Evolutionary conservation across 768 basidiomycete species (phyloP), one percentile per base, ranked within the genome.

Genomic region (Scleroderma bovista): DNA sequence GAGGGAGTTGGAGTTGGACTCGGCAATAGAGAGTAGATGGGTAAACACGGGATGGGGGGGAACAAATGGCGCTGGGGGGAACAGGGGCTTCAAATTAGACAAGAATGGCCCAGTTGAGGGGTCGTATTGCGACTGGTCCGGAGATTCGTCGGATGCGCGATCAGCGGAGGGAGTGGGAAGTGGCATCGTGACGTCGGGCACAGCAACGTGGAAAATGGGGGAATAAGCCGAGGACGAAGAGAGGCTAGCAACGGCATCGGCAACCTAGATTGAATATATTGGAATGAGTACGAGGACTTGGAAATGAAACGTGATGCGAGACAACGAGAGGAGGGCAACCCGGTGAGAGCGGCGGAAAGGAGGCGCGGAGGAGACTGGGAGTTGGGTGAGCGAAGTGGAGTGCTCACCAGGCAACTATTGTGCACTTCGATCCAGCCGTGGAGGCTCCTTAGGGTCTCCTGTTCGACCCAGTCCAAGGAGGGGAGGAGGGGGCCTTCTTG

Each of bases 361-460:
- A 17, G 31, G 29, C 15, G 44, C 41, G 20, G 24, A 26, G 11
- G 22, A 16, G 13, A 22, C 13, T 43, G 11, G 20, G 7, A 23
- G 22, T 23, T 9, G 10, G n/a, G 2, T n/a, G 19, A 13, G 11
- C n/a, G 19, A 29, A 22, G 8, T 4, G 24, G 22, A 6, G 29
- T 12, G 78, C 88, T 76, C 68, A 90, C 88, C 67, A 87, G 60
- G 59, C 81, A 84, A 46, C 74, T 71, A 47, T 74, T 75, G 59
- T 83, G 74, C 17, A 89, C 76, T 57, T 89, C 82, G 52, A 91
- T 75, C 86, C 85, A 88, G 11, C 88, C 88, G 47, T 62, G 79
- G 31, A 72, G 66, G 56, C 82, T 84, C 66, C 79, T 80, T 66
- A 90, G 71, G 45, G 80, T 69, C 60, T 87, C 85, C 44, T 78